phyloP scores from a whole-genome alignment of 257 asterid genomes.

The Plantago ovata region DNA sequence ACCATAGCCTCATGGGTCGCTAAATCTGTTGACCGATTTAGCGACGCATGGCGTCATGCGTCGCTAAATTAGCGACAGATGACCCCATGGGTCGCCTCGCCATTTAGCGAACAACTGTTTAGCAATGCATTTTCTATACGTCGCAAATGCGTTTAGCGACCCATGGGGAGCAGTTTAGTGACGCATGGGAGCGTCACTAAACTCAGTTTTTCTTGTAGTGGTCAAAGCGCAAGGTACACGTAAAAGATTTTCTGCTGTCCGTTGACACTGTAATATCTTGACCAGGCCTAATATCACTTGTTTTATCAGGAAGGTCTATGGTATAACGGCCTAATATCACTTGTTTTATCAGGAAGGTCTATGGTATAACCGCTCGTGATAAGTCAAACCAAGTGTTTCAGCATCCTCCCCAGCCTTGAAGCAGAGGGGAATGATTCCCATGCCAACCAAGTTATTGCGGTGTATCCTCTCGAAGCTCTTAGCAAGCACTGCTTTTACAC shows the following conservation, averaged over 20 bases:
- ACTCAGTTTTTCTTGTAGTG: no score
- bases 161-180: no score
- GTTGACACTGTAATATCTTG: slow-evolving; percentile 77
- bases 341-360: slow-evolving; percentile 61
- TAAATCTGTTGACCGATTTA: no score
- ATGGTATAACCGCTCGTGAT: slow-evolving; percentile 78
- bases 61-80: no score
- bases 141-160: no score
- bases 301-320: slow-evolving; percentile 65
- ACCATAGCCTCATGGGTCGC: no score
- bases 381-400: slow-evolving; percentile 73
- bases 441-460: slow-evolving; percentile 91
- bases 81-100: no score
- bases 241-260: slow-evolving; percentile 64
- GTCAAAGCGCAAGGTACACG: slow-evolving; percentile 72
- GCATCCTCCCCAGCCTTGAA: slow-evolving; percentile 87
- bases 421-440: slow-evolving; percentile 93
- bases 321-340: slow-evolving; percentile 73
- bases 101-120: no score
- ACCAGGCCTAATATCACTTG: slow-evolving; percentile 68
- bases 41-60: no score
- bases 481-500: slow-evolving; percentile 93
- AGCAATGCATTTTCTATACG: no score
- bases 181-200: no score
- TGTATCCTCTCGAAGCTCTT: slow-evolving; percentile 94